phyloP scores from a whole-genome alignment of 2,329 filamentous ascomycete species.

The Aspergillus eucalypticola region DNA sequence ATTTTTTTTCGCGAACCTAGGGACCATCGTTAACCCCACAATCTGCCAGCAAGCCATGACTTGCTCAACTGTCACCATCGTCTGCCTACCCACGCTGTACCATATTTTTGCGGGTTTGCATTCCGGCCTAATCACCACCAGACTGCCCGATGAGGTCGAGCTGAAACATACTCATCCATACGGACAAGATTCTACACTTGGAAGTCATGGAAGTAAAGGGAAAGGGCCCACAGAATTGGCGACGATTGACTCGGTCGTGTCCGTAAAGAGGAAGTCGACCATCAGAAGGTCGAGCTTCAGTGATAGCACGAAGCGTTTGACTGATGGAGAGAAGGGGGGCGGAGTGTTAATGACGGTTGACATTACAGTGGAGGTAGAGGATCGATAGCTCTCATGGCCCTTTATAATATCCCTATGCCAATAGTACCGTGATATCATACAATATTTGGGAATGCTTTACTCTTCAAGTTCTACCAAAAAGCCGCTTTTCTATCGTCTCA shows the following conservation, averaged over 20 bases:
- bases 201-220: conserved; percentile 6
- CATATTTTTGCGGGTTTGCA: conserved; percentile 29
- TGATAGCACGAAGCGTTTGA: conserved; percentile 20
- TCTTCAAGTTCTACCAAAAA: no score
- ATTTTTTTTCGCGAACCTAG: neutral
- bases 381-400: neutral
- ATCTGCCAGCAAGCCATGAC: conserved; percentile 27
- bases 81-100: conserved; percentile 29
- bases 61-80: conserved; percentile 25
- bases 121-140: conserved; percentile 23
- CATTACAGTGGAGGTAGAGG: conserved; percentile 21
- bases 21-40: conserved; percentile 20
- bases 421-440: no score
- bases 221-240: neutral
- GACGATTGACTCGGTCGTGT: neutral
- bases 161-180: conserved; percentile 15
- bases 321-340: conserved; percentile 5
- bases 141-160: conserved; percentile 18
- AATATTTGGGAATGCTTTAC: no score
- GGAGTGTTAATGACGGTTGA: conserved; percentile 23
- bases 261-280: neutral
- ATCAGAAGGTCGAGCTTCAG: conserved; percentile 9
- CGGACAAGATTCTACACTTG: conserved; percentile 12
- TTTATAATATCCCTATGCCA: no score
- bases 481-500: no score